A percentile compares a stretch with the other conserved stretches of the same genome.
phyloP scores from a whole-genome alignment of 768 basidiomycete species.

The Tricholoma hemisulphureum region DNA sequence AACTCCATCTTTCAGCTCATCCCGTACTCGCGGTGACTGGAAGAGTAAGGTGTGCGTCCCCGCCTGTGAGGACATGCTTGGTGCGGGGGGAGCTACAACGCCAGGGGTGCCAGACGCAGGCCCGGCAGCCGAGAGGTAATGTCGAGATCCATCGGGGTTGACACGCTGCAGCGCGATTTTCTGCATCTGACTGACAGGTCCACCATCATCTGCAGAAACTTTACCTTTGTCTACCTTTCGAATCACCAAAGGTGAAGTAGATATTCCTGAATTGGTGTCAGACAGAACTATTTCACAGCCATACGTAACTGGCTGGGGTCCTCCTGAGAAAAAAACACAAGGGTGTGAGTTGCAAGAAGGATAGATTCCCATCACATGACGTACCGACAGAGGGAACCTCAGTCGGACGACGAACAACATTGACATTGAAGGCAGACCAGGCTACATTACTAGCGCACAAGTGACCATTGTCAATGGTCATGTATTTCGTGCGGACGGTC shows the following conservation, averaged over 20 bases:
- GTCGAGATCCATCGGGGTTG: conserved; percentile 77
- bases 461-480: conserved; percentile 85
- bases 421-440: conserved; percentile 95
- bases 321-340: conserved; percentile 42
- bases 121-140: conserved; percentile 87
- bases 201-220: conserved; percentile 83
- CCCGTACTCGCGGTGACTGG: conserved; percentile 74
- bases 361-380: conserved; percentile 50
- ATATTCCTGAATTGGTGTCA: conserved; percentile 81
- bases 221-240: conserved; percentile 91
- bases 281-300: conserved; percentile 86
- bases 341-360: conserved; percentile 38
- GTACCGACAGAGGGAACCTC: conserved; percentile 64
- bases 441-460: conserved; percentile 86
- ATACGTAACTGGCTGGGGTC: conserved; percentile 86
- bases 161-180: conserved; percentile 89
- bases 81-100: conserved; percentile 63
- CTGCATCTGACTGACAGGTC: conserved; percentile 95
- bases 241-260: conserved; percentile 82
- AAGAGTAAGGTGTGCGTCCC: conserved; percentile 82
- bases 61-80: conserved; percentile 72
- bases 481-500: conserved; percentile 95
- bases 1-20: conserved; percentile 77
- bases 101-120: conserved; percentile 78
- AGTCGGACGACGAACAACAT: conserved; percentile 74